Conservation (phyloP, 2,329 filamentous ascomycete species). For the Fusarium euwallaceae region DNA sequence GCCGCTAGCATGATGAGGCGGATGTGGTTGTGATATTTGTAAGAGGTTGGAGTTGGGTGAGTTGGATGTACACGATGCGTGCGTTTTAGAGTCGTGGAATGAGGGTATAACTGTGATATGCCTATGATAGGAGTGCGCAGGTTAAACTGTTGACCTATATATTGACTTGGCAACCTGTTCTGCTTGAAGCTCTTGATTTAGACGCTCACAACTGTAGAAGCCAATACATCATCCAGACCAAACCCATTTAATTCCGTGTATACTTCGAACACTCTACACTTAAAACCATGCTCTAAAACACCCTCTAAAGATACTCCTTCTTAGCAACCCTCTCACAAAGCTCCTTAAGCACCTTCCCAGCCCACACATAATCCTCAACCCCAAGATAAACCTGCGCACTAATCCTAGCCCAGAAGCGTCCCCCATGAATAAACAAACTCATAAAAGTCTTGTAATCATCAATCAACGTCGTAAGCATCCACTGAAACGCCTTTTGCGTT, state of each 20-base stretch:
- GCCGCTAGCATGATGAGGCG: conserved; percentile 10
- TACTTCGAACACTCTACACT: neutral
- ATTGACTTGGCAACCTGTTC: neutral
- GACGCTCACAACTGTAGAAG: neutral
- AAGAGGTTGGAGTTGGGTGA: neutral
- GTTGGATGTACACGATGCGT: neutral
- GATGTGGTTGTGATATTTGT: neutral
- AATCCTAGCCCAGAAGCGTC: conserved; percentile 77
- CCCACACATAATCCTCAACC: conserved; percentile 80
- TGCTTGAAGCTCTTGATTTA: too few relatives aligned
- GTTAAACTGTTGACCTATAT: neutral
- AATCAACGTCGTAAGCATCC: conserved; percentile 68
- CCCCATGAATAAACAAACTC: conserved; percentile 70
- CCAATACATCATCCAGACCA: neutral
- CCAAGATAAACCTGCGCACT: conserved; percentile 91
- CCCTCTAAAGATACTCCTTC: conserved; percentile 48
- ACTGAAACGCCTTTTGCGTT: conserved; percentile 61
- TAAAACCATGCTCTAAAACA: neutral
- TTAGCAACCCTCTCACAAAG: conserved; percentile 57
- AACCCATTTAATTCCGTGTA: neutral
- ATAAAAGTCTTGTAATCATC: conserved; percentile 79
- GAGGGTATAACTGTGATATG: neutral
- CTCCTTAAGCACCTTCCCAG: conserved; percentile 68
- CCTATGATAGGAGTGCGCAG: neutral
- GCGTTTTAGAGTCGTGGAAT: neutral